Base-by-base conservation (phyloP, 108 stramenopile genomes). In the Parietichytrium sp. region DNA sequence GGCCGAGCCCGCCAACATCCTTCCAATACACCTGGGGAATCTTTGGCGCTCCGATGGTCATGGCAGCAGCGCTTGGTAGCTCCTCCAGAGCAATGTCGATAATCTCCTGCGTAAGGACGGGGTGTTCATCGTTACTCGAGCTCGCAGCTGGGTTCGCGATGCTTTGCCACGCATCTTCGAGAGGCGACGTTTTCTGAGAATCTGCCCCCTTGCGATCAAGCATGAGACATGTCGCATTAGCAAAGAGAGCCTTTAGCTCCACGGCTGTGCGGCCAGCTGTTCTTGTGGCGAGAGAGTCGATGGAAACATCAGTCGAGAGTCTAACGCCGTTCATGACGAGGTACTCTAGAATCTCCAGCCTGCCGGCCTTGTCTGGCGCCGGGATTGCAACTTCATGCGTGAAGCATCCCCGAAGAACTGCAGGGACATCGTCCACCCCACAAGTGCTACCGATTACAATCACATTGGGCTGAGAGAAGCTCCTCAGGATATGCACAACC, bases 251-350 rank as follows among this genome's bases (percentile, higher is more conserved):
- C 72, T 93, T 89, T 29, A 99, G 87, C 88, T 99, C 98, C 23
- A 97, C 97, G 31, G 97, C 98, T 29, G 98, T 96, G 82, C 92
- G 98, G 16, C 98, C 98, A 84, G 98, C 97, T 36, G 96, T 98
- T 52, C 95, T 96, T 51, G 92, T 87, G 26, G 98, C 95, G 45
- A 99, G 85, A 55, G 93, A 93, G 77, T 90, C 87, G 49, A 97
- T 86, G 85, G 96, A 93, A 7, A 96, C 94, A 50, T 94, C 91
- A 7, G 79, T 54, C 12, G 84, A 90, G 2, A 95, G 86, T 79
- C 91, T 90, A 96, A 98, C 98, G 79, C 95, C 93, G 61, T 93
- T 91, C 10, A 45, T 42, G 6, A 94, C 98, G 85, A 97, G 98
- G 88, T 97, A 97, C 81, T 95, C 86, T 1, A 99, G 87, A 81